These are phyloP conservation scores for Manihot esculenta DNA, from an alignment of 441 rosid species.

Conservation along the genomic window DNA sequence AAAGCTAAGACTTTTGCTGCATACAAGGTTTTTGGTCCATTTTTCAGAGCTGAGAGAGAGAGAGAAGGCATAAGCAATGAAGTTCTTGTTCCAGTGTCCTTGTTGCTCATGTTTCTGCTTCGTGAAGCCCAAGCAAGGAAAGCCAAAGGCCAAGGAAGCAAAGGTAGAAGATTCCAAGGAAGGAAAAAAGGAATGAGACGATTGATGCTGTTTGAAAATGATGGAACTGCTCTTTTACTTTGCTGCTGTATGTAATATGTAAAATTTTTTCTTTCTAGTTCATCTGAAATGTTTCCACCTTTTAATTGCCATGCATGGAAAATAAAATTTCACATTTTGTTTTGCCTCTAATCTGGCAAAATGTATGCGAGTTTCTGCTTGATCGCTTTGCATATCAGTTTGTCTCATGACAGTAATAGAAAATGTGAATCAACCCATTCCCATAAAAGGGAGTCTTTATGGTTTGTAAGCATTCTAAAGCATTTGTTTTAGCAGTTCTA, in stretches of 20 bases:
- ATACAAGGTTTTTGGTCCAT: background rate
- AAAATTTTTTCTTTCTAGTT: background rate
- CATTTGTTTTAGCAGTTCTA: background rate
- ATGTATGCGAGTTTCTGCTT: background rate
- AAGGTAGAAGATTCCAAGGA: slow-evolving; percentile 25
- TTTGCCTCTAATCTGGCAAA: background rate
- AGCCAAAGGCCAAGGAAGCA: slow-evolving; percentile 45
- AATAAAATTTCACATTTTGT: background rate
- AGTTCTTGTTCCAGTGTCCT: slow-evolving; percentile 96
- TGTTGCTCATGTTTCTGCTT: slow-evolving; percentile 96
- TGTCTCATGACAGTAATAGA: background rate
- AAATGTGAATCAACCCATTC: background rate
- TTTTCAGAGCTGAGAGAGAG: slow-evolving; percentile 8
- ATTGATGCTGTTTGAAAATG: too few species aligned
- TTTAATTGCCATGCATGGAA: background rate
- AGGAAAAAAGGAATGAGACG: slow-evolving; percentile 25
- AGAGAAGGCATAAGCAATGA: slow-evolving; percentile 38
- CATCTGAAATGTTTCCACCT: slow-evolving; percentile 1
- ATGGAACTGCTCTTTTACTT: background rate
- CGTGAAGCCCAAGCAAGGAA: slow-evolving; percentile 74
- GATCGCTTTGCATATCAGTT: background rate
- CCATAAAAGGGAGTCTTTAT: background rate
- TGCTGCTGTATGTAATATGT: background rate
- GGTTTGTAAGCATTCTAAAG: background rate
- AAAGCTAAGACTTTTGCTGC: background rate